These are phyloP conservation scores for Suillus subalutaceus DNA, from an alignment of 768 basidiomycete species.

Conservation along the genomic window DNA sequence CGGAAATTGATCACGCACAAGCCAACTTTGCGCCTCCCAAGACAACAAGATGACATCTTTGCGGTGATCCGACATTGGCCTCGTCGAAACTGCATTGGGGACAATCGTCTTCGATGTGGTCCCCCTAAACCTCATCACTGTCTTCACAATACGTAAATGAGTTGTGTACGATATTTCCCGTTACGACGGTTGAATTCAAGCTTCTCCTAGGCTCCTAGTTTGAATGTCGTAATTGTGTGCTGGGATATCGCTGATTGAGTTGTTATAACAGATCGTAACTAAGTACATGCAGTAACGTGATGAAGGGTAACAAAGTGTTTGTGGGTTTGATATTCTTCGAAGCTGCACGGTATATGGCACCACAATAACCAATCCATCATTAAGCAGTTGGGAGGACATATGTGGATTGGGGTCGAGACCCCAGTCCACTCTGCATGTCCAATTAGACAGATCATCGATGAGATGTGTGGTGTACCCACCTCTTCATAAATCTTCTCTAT, in stretches of 20 bases:
- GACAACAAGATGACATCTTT: neutral
- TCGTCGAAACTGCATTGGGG: neutral
- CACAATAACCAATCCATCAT: neutral
- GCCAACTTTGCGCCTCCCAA: neutral
- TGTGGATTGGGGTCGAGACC: conserved; percentile 36
- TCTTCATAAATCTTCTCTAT: conserved; percentile 61
- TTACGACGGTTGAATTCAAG: too few species aligned
- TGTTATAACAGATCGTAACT: neutral
- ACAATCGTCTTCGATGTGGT: neutral
- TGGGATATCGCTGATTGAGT: neutral
- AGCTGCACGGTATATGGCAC: neutral
- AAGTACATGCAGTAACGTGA: neutral
- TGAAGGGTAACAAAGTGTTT: neutral
- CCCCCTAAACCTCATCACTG: neutral
- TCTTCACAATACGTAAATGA: neutral
- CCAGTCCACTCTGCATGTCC: conserved; percentile 32
- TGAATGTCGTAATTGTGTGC: neutral
- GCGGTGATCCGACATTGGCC: neutral
- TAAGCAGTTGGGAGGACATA: conserved; percentile 24
- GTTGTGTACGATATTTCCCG: neutral
- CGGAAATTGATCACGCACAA: neutral
- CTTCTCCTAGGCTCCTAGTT: neutral
- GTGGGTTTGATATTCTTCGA: neutral
- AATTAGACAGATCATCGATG: conserved; percentile 7
- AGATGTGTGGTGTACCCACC: conserved; percentile 32